Conservation (phyloP, 192 early-diverging fungal genomes). For the Coemansia sp. region DNA sequence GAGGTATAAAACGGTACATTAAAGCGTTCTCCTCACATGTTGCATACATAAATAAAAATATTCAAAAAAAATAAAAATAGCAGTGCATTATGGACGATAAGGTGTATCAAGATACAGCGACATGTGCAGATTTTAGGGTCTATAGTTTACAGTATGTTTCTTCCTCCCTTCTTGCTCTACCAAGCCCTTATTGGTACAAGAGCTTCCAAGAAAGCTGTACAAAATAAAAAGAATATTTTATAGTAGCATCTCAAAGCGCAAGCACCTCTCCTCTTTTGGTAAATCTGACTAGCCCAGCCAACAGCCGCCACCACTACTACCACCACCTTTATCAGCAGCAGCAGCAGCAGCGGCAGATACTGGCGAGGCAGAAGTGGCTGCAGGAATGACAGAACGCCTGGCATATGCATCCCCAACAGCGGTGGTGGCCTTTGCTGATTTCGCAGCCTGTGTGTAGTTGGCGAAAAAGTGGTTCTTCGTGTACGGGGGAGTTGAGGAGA, state of each 20-base stretch:
- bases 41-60: not conserved
- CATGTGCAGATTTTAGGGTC: no score
- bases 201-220: no score
- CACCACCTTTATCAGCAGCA: not conserved
- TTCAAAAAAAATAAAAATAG: not conserved
- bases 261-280: not conserved
- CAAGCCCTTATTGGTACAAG: no score
- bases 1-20: not conserved
- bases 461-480: not conserved
- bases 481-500: not conserved
- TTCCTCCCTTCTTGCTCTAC: no score
- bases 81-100: not conserved
- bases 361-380: constrained; percentile 5
- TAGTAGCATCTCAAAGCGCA: no score
- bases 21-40: not conserved
- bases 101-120: no score
- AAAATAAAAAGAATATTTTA: no score
- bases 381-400: constrained; percentile 1
- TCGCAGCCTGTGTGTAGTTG: not conserved
- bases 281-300: not conserved
- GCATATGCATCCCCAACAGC: constrained; percentile 2
- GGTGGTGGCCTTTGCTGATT: not conserved
- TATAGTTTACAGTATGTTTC: no score
- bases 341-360: not conserved
- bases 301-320: not conserved